Evolutionary conservation across 2,329 filamentous ascomycete species (phyloP).

Genomic region (Colletotrichum endophyticum): DNA sequence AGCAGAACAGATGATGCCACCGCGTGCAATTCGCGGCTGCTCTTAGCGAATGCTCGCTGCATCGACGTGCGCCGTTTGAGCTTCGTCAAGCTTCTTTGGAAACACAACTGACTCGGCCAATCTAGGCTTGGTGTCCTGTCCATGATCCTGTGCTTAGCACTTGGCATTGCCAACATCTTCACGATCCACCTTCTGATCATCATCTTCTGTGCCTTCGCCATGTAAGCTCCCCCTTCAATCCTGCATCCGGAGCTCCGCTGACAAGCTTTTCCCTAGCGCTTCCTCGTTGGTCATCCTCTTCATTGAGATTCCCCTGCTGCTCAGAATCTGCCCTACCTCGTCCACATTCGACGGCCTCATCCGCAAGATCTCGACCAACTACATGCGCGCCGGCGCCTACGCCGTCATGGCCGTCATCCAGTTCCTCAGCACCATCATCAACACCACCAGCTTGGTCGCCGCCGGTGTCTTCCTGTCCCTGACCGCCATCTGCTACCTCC

Average conservation of each 20-base stretch:
- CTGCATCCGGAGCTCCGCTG: not conserved
- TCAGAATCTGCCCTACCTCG: conserved; percentile 97
- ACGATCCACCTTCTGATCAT: conserved; percentile 53
- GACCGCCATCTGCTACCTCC: conserved; percentile 79
- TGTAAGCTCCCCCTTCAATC: conserved; percentile 48
- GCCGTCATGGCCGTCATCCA: conserved; percentile 79
- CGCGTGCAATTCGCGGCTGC: not conserved
- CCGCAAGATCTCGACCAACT: conserved; percentile 93
- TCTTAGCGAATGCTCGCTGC: not conserved
- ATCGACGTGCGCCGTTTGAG: not conserved
- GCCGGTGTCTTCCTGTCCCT: conserved; percentile 82
- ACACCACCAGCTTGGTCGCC: conserved; percentile 78
- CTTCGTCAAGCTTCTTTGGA: not conserved
- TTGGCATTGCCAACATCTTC: conserved; percentile 73
- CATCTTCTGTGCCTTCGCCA: conserved; percentile 56
- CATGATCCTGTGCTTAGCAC: conserved; percentile 73
- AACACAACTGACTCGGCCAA: conserved; percentile 22
- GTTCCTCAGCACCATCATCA: conserved; percentile 76
- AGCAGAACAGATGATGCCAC: not conserved
- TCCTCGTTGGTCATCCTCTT: conserved; percentile 80
- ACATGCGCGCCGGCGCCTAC: conserved; percentile 93
- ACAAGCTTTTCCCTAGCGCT: conserved; percentile 52
- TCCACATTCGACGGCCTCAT: conserved; percentile 86
- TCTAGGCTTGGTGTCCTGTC: conserved; percentile 71
- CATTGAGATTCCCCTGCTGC: conserved; percentile 89